A percentile compares a stretch with the other conserved stretches of the same genome.
phyloP scores from a whole-genome alignment of 352 stramenopile species.

The Blastocystis sp. region DNA sequence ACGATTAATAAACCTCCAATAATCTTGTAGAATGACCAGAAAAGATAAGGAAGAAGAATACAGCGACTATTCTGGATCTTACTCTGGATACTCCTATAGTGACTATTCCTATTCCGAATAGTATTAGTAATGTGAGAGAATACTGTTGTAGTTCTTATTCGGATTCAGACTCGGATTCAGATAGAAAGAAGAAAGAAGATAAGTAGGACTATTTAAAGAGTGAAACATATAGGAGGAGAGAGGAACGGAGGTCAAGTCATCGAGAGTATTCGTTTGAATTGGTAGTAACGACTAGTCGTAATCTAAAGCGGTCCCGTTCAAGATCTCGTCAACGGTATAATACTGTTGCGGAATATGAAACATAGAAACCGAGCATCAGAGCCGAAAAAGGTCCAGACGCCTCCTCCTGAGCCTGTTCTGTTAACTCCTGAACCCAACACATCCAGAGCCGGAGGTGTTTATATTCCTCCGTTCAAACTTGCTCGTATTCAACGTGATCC shows the following conservation, averaged over 20 bases:
- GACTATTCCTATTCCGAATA: conserved; percentile 48
- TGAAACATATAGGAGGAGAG: background rate
- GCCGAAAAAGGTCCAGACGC: background rate
- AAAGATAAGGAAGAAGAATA: conserved; percentile 30
- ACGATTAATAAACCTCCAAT: background rate
- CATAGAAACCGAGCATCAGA: too few relatives aligned
- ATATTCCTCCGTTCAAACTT: conserved; percentile 83
- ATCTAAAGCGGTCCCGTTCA: background rate
- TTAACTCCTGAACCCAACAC: conserved; percentile 61
- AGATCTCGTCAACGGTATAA: background rate
- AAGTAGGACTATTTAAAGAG: background rate
- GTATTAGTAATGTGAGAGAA: background rate
- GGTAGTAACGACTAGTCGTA: too few relatives aligned
- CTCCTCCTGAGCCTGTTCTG: background rate
- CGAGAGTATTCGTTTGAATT: background rate
- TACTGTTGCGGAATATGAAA: too few relatives aligned
- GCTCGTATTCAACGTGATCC: conserved; percentile 70
- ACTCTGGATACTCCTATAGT: conserved; percentile 52
- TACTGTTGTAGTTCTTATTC: conserved; percentile 50
- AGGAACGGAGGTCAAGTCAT: background rate
- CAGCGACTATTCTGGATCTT: conserved; percentile 35
- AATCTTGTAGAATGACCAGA: background rate
- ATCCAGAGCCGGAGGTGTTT: conserved; percentile 78
- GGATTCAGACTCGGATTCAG: conserved; percentile 31
- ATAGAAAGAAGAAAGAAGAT: conserved; percentile 12